Evolutionary conservation across 2,329 filamentous ascomycete species (phyloP), one percentile per base, ranked within the genome.

Genomic region (Diaporthe vexans): DNA sequence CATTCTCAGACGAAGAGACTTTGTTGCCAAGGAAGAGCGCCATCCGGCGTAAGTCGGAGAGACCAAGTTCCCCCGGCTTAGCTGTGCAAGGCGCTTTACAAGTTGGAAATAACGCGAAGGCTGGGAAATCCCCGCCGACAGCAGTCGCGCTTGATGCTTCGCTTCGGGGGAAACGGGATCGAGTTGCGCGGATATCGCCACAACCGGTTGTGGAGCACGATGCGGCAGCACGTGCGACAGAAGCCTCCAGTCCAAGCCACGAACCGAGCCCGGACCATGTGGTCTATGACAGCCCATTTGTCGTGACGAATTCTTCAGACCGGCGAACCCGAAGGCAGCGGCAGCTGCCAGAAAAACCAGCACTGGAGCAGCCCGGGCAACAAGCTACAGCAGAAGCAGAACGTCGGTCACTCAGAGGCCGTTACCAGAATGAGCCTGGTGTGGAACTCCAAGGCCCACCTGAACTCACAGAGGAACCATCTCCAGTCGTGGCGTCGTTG

Each of bases 1-100:
- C 74, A 17, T 84, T 84, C 72, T 85, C 83, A 0, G 83, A 85
- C 71, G 83, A 85, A 11, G 83, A 85, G 21, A 78, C 80, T 37
- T 75, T 78, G 4, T 46, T 80, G 33, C 77, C 77, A 65, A 72
- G 65, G 48, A 69, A 46, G 52, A 59, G 37, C n/a, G 48, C n/a
- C 15, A 69, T n/a, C 6, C 54, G 8, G 46, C 65, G 24, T 24
- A 35, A 24, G n/a, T n/a, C 71, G 54, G 24, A 56, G 29, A 24
- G 48, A 17, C 54, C 40, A n/a, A 48, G 26, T 26, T 37, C 48
- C 21, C 24, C 74, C 52, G 46, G 65, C 19, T 58, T 67, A 68
- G 46, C 13, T 46, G 58, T 11, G 15, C 24, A 73, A 24, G 73
- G 26, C 56, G 17, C 37, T 26, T 72, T 29, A 35, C 48, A 19